phyloP scores from a whole-genome alignment of 345 rosid genomes.

The Eucalyptus cloeziana region DNA sequence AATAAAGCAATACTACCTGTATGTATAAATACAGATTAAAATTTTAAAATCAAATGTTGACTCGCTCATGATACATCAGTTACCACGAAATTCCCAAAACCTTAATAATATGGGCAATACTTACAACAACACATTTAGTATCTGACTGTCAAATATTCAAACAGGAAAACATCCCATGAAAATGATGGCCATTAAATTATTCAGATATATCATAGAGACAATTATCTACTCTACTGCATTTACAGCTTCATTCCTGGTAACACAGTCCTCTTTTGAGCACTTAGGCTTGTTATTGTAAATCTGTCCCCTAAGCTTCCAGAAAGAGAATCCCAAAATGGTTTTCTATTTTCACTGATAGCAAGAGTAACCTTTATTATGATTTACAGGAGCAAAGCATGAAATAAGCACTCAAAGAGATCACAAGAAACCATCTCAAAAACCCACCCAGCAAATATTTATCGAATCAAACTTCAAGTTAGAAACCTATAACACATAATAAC shows the following conservation, averaged over 20 bases:
- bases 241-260: not conserved
- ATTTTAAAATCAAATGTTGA: not conserved
- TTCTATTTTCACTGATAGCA: not conserved
- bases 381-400: not conserved
- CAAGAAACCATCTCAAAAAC: not conserved
- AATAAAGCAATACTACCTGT: constrained; percentile 48
- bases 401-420: not conserved
- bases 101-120: not conserved
- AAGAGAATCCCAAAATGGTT: not conserved
- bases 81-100: not conserved
- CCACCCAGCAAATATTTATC: not conserved
- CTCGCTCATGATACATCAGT: not conserved
- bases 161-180: not conserved
- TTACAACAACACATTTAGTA: not conserved
- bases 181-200: not conserved
- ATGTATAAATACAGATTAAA: not conserved
- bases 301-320: not conserved
- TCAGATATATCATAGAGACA: not conserved
- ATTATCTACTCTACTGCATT: not conserved
- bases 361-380: not conserved
- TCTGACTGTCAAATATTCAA: not conserved
- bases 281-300: not conserved
- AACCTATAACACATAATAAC: not conserved
- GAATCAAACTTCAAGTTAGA: not conserved
- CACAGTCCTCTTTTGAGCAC: not conserved